Evolutionary conservation across 2,329 filamentous ascomycete species (phyloP), one percentile per base, ranked within the genome.

Genomic region (Metarhizium sp.): DNA sequence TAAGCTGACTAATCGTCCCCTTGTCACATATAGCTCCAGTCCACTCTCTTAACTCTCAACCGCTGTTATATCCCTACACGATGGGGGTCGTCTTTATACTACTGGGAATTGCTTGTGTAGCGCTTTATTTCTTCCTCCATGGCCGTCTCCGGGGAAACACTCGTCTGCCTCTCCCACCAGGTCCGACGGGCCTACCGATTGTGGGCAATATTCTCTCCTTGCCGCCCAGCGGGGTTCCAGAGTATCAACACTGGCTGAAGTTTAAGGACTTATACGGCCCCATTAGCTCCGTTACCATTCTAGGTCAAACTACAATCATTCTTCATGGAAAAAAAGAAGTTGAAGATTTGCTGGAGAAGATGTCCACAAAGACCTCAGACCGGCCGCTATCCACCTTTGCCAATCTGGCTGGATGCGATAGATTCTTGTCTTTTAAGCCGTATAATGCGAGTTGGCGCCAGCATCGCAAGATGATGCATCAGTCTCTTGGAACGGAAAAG

Each of bases 121-220:
- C 20, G 20, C 20, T 25, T 3, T 25, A 25, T 25, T 11, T 45
- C 6, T 18, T 45, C 14, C 18, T 18, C 18, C 42, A 45, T 14
- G 20, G 20, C n/a, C 18, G 18, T 20, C 6, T 25, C 18, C 16
- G n/a, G 1, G 18, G 6, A 1, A 8, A 6, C 14, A 5, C 42
- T 50, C 47, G 25, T 18, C 50, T 38, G 49, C 54, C 52, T 36
- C 48, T 61, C 5, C 66, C 57, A 46, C 68, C 60, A 49, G 68
- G 61, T 40, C 71, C 61, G 60, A 66, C 56, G 10, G 66, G 67
- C 0, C 59, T 73, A 8, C 73, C 75, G 0, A 47, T 79, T 2
- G 45, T 79, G 10, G 77, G 77, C 7, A 79, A 79, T 59, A 57
- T 78, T 8, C 62, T 62, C 3, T 75, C 79, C 58, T 60, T 78